Evolutionary conservation across 495 filamentous ascomycete species (phyloP).

Genomic region (Aspergillus heteromorphus): DNA sequence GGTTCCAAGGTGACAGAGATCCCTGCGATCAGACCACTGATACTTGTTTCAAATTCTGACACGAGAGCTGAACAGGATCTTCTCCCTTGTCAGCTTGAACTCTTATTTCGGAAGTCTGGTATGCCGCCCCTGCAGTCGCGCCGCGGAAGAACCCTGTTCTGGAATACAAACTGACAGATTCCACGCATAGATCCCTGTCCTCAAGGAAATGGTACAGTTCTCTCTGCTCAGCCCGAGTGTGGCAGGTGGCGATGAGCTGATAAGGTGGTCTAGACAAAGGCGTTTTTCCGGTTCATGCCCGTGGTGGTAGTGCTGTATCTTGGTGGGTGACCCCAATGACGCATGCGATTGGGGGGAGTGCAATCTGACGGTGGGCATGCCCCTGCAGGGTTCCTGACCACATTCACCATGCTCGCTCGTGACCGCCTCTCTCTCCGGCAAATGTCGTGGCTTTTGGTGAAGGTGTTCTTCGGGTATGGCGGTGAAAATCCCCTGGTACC

Average conservation of each 20-base stretch:
- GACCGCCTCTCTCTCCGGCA: conserved; percentile 64
- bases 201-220: conserved; percentile 72
- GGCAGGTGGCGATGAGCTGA: conserved; percentile 21
- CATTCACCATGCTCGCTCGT: conserved; percentile 82
- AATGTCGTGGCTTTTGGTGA: conserved; percentile 84
- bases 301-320: conserved; percentile 81
- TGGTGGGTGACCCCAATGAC: conserved; percentile 32
- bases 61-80: conserved; percentile 51
- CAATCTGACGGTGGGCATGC: conserved; percentile 1
- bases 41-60: conserved; percentile 2
- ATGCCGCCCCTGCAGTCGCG: conserved; percentile 21
- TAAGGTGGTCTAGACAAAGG: conserved; percentile 57
- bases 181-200: conserved; percentile 61
- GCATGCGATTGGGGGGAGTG: not conserved
- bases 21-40: not conserved
- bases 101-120: conserved; percentile 83
- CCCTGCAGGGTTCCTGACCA: conserved; percentile 77
- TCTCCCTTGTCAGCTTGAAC: conserved; percentile 80
- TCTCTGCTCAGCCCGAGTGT: not conserved
- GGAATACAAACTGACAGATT: conserved; percentile 21
- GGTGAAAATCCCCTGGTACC: conserved; percentile 25
- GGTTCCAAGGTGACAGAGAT: conserved; percentile 58
- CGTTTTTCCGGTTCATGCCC: conserved; percentile 85
- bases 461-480: conserved; percentile 68
- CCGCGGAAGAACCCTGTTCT: conserved; percentile 3